These are phyloP conservation scores for Fonsecaea nubica DNA, from an alignment of 2,329 filamentous ascomycete genomes.

Conservation along the genomic window DNA sequence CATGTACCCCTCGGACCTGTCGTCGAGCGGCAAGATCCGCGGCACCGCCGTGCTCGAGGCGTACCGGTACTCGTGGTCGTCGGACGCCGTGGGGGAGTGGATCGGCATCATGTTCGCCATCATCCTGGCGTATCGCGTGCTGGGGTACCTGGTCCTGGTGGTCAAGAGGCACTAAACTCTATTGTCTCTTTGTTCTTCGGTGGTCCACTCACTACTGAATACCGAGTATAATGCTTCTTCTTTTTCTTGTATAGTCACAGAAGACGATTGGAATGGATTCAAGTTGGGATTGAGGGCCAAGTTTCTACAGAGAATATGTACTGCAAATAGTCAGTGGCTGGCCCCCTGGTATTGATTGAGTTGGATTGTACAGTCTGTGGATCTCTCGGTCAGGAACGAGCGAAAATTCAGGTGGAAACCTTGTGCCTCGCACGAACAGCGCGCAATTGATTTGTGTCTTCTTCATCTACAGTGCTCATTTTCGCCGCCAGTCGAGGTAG, in stretches of 20 bases:
- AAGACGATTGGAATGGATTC: too few species aligned
- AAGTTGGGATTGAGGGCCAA: too few species aligned
- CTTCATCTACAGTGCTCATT: background rate
- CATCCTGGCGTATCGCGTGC: conserved; percentile 72
- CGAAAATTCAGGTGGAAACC: background rate
- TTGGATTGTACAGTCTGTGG: too few species aligned
- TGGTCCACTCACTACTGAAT: too few species aligned
- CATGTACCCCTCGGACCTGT: conserved; percentile 71
- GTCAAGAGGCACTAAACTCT: conserved; percentile 19
- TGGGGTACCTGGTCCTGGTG: conserved; percentile 45
- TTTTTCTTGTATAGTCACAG: too few species aligned
- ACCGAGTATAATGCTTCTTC: too few species aligned
- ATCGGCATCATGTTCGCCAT: conserved; percentile 80
- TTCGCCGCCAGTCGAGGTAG: background rate
- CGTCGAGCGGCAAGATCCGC: conserved; percentile 70
- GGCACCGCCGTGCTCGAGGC: conserved; percentile 72
- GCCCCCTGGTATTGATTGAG: too few species aligned
- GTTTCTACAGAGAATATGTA: too few species aligned
- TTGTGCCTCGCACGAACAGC: background rate
- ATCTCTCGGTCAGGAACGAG: too few species aligned
- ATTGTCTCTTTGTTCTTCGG: too few species aligned
- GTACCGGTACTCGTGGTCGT: conserved; percentile 72
- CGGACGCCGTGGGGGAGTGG: conserved; percentile 69
- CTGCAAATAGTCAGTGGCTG: too few species aligned
- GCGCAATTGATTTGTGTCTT: background rate